These are phyloP conservation scores for Phialophora verrucosa DNA, from an alignment of 2,329 filamentous ascomycete genomes.

Conservation along the genomic window DNA sequence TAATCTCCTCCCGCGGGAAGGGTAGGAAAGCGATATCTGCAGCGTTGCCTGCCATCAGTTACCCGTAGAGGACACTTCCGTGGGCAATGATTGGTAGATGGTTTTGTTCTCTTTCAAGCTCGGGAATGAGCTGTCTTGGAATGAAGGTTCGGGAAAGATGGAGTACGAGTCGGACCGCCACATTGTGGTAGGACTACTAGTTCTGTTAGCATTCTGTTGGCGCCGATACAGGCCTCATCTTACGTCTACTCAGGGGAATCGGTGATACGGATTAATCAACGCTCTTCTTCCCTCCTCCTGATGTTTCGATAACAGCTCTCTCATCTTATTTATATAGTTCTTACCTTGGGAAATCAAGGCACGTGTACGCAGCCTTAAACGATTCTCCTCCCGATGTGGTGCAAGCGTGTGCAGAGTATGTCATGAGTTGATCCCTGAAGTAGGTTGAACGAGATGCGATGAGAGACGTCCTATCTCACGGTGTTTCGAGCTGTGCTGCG, in stretches of 20 bases:
- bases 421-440: constrained; percentile 90
- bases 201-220: constrained; percentile 15
- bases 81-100: constrained; percentile 71
- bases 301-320: constrained; percentile 79
- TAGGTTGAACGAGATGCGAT: constrained; percentile 97
- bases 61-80: constrained; percentile 95
- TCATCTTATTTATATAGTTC: constrained; percentile 84
- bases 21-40: constrained; percentile 90
- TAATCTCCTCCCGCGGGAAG: constrained; percentile 95
- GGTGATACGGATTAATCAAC: constrained; percentile 88
- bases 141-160: no score
- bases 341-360: constrained; percentile 70
- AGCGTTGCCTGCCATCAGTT: constrained; percentile 97
- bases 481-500: no score
- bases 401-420: constrained; percentile 63
- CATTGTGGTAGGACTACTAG: constrained; percentile 88
- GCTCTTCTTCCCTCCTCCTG: constrained; percentile 79
- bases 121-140: constrained; percentile 73
- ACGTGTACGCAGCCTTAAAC: constrained; percentile 87
- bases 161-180: constrained; percentile 93
- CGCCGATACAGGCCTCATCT: constrained; percentile 12
- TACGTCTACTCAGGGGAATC: constrained; percentile 93
- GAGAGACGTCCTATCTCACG: constrained; percentile 62
- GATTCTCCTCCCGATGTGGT: constrained; percentile 86
- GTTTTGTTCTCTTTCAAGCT: constrained; percentile 86